Evolutionary conservation across 1,284 basidiomycete species (phyloP), one percentile per base, ranked within the genome.

Genomic region (Uromyces viciae-fabae): DNA sequence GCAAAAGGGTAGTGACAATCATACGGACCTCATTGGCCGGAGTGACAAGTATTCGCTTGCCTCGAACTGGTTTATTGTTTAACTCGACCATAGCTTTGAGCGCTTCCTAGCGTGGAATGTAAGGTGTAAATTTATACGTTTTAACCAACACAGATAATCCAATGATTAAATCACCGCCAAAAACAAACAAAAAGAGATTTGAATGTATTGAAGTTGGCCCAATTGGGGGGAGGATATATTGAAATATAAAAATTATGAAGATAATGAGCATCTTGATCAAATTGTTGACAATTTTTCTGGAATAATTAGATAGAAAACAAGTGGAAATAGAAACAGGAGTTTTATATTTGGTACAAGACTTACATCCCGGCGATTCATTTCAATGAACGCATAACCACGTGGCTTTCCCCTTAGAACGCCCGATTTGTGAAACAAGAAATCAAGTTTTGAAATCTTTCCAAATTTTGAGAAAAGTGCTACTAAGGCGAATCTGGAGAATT

Each of bases 381-480:
- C 94, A 43, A 99, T 88, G 84, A 98, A 99, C 0, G 95, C 95
- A 86, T 95, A 99, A 1, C 96, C 96, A 25, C 95, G 88, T 0
- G 96, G 94, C 86, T 94, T 96, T 17, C 96, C 96, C 86, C 92
- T 94, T 84, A 91, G 87, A 3, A 91, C 89, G 0, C 96, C 96
- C 0, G 91, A 88, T 87, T 96, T 98, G 89, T 99, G 95, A 85
- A 96, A 97, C 83, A 98, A 89, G 86, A 92, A 96, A 86, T 99
- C 96, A 81, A 98, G 90, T 84, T 95, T 94, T 54, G 93, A 90
- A 82, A 98, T 90, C 86, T 93, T 94, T 82, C 96, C 96, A 85
- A 91, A 94, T 86, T 93, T 95, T 60, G 91, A 90, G 86, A 98
- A 98, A 43, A 95, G 87, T 85, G 95, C 92, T 31, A 98, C 90